Evolutionary conservation across 176 grass and related monocot genomes (phyloP), one percentile per base, ranked within the genome.

Genomic region (Musa beccarii): DNA sequence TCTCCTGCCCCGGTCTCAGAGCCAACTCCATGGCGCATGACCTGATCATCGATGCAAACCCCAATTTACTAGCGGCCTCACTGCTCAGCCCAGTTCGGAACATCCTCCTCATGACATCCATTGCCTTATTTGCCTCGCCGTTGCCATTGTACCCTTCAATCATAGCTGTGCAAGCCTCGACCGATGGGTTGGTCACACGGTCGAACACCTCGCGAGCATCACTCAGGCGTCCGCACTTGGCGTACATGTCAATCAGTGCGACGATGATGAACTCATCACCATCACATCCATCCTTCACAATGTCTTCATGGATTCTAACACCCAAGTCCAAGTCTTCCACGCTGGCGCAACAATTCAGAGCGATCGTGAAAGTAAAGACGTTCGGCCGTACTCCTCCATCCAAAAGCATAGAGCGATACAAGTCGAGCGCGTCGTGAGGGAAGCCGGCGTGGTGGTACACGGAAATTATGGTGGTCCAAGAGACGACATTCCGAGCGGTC

Each of bases 241-340:
- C 54, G 3, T 80, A 80, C 68, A 80, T 80, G 56, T 80, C 78
- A 1, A 80, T 73, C 55, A 80, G 34, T n/a, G 78, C 69, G 16
- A 80, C 78, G 12, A 34, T 19, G 11, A 72, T 56, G 28, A 72
- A 80, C 56, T 25, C 69, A 63, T 80, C 78, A 10, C 3, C 4
- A 50, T 72, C 78, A 10, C 69, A 80, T 50, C 68, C 68, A 15
- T 53, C 68, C 69, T 43, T 49, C 55, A 53, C 34, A 3, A 72
- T 16, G n/a, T 71, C 78, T 24, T 73, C 54, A 17, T 80, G 68
- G 49, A 80, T 63, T n/a, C 21, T 14, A 21, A 49, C 49, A 13
- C 78, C 78, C 12, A 80, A 54, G n/a, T 80, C 78, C 6, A 80
- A 19, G 15, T 80, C 78, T 25, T 52, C n/a, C 15, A 63, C 29